phyloP scores from a whole-genome alignment of 2,329 filamentous ascomycete genomes.

The Biscogniauxia sp. region DNA sequence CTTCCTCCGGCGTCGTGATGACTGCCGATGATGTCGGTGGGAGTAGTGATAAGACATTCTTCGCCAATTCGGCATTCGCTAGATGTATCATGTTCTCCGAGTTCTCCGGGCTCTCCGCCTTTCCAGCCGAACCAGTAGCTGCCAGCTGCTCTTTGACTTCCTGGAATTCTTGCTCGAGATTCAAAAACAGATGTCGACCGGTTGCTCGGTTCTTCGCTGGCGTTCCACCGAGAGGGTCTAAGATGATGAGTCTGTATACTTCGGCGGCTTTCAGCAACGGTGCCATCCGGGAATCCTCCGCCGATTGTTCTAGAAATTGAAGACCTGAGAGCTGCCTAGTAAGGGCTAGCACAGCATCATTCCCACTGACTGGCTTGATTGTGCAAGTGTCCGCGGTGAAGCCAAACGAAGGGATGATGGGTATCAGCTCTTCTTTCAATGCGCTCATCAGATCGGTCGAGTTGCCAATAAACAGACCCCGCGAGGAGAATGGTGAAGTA shows the following conservation, averaged over 20 bases:
- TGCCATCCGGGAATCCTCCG: slow-evolving; percentile 38
- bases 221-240: slow-evolving; percentile 84
- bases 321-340: slow-evolving; percentile 73
- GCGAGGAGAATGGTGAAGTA: slow-evolving; percentile 34
- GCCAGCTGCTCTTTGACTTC: slow-evolving; percentile 63
- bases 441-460: slow-evolving; percentile 61
- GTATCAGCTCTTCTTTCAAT: slow-evolving; percentile 65
- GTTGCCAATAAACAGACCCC: slow-evolving; percentile 40
- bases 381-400: slow-evolving; percentile 40
- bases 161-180: slow-evolving; percentile 85
- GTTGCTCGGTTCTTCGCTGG: slow-evolving; percentile 63
- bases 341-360: slow-evolving; percentile 72
- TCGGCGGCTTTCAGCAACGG: slow-evolving; percentile 37
- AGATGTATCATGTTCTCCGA: slow-evolving; percentile 40
- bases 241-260: slow-evolving; percentile 81
- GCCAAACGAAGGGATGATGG: slow-evolving; percentile 60
- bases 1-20: slow-evolving; percentile 82
- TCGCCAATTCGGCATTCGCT: slow-evolving; percentile 72
- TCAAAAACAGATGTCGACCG: slow-evolving; percentile 80
- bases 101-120: slow-evolving; percentile 32
- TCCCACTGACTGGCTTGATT: slow-evolving; percentile 41
- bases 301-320: slow-evolving; percentile 41
- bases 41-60: slow-evolving; percentile 68
- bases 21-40: slow-evolving; percentile 83
- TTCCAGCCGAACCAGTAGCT: slow-evolving; percentile 10